Conservation (phyloP, 352 stramenopile genomes). For the Globisporangium alternatum region DNA sequence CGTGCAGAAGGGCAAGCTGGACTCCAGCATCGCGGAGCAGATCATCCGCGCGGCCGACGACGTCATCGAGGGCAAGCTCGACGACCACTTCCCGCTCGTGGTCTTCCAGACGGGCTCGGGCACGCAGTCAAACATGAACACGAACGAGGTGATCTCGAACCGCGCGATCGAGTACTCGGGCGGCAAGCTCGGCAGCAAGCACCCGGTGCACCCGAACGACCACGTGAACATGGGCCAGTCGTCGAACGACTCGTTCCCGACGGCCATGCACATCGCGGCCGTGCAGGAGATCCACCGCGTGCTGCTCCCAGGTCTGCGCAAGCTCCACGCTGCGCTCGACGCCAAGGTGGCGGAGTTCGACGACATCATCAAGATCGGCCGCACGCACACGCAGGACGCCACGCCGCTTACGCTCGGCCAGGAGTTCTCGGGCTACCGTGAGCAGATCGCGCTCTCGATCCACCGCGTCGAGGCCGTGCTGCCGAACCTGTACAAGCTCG, state of each 20-base stretch:
- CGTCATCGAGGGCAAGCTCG: slow-evolving; percentile 90
- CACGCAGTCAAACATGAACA: slow-evolving; percentile 80
- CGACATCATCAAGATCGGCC: slow-evolving; percentile 96
- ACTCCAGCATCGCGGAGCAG: slow-evolving; percentile 69
- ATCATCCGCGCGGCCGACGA: slow-evolving; percentile 92
- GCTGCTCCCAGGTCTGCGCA: slow-evolving; percentile 68
- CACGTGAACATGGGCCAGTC: slow-evolving; percentile 97
- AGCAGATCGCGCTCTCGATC: slow-evolving; percentile 92
- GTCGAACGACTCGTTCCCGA: slow-evolving; percentile 97
- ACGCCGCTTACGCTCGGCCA: slow-evolving; percentile 96
- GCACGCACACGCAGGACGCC: slow-evolving; percentile 94
- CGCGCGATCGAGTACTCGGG: slow-evolving; percentile 57
- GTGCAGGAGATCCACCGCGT: slow-evolving; percentile 85
- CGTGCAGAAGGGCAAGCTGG: slow-evolving; percentile 81
- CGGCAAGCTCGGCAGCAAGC: slow-evolving; percentile 51
- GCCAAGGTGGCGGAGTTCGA: slow-evolving; percentile 91
- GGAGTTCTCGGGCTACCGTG: slow-evolving; percentile 95
- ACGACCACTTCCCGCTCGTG: slow-evolving; percentile 95
- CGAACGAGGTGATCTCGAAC: slow-evolving; percentile 76
- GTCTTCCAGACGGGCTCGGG: slow-evolving; percentile 75
- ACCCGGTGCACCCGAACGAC: slow-evolving; percentile 93
- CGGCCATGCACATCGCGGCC: slow-evolving; percentile 95
- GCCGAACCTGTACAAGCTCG: slow-evolving; percentile 89
- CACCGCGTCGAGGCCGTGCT: slow-evolving; percentile 81
- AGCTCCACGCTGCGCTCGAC: slow-evolving; percentile 82